Percentiles rank a stretch among this genome's conserved stretches.
These are phyloP conservation scores for Stereum hirsutum DNA, from an alignment of 1,284 basidiomycete genomes.

Conservation along the genomic window DNA sequence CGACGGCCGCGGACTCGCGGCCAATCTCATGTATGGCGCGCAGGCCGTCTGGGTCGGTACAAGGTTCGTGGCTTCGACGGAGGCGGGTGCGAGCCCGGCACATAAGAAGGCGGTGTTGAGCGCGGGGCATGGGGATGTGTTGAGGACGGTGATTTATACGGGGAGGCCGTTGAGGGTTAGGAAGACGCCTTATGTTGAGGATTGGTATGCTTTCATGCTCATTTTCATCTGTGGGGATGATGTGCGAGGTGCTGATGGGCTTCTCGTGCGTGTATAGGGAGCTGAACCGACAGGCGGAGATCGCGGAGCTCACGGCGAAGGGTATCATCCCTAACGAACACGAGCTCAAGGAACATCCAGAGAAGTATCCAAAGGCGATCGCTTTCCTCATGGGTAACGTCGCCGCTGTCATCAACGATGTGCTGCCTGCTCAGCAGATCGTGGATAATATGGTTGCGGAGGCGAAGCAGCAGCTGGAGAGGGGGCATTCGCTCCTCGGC, in stretches of 20 bases:
- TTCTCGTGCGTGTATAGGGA: slow-evolving; percentile 29
- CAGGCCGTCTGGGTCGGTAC: slow-evolving; percentile 66
- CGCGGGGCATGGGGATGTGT: slow-evolving; percentile 63
- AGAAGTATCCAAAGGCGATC: slow-evolving; percentile 49
- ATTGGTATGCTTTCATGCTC: slow-evolving; percentile 41
- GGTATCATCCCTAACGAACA: slow-evolving; percentile 69
- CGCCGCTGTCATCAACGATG: slow-evolving; percentile 63
- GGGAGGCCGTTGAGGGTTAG: slow-evolving; percentile 82
- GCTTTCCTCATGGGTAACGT: slow-evolving; percentile 78
- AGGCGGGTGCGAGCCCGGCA: slow-evolving; percentile 73
- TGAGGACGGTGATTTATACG: slow-evolving; percentile 78
- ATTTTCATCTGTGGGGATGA: neutral
- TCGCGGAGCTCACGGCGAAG: slow-evolving; percentile 66
- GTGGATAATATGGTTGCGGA: slow-evolving; percentile 74
- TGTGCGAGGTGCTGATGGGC: neutral
- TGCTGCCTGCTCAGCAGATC: slow-evolving; percentile 73
- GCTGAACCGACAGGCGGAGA: slow-evolving; percentile 61
- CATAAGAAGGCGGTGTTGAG: slow-evolving; percentile 73
- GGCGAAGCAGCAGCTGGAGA: slow-evolving; percentile 41
- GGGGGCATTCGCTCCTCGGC: slow-evolving; percentile 27
- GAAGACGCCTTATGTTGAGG: slow-evolving; percentile 72
- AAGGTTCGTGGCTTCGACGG: slow-evolving; percentile 77
- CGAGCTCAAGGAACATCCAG: slow-evolving; percentile 70
- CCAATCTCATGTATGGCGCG: slow-evolving; percentile 79
- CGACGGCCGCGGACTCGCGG: slow-evolving; percentile 81